A percentile compares a stretch with the other conserved stretches of the same genome.
Conservation (phyloP, 257 asterid species). For the Anisodus tanguticus region DNA sequence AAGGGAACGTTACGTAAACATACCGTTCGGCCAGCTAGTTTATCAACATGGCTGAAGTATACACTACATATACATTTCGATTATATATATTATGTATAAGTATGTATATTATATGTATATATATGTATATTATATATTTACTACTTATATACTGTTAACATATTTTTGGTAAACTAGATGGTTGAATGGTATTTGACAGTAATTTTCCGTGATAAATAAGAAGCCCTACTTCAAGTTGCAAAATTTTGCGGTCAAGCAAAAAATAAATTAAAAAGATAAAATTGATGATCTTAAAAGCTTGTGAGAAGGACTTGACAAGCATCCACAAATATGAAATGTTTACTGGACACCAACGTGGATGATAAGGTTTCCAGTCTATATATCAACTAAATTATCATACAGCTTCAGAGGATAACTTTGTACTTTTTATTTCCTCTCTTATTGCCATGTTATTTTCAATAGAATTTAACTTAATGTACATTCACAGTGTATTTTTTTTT, state of each 20-base stretch:
- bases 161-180: too few species aligned
- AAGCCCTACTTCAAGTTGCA: too few species aligned
- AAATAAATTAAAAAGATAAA: conserved; percentile 5
- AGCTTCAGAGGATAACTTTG: conserved; percentile 29
- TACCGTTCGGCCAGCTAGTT: too few species aligned
- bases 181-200: too few species aligned
- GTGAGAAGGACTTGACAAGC: conserved; percentile 36
- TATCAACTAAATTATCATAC: conserved; percentile 35
- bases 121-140: too few species aligned
- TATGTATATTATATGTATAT: too few species aligned
- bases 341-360: conserved; percentile 42
- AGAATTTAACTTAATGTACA: neutral
- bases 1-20: conserved; percentile 36
- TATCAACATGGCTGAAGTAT: too few species aligned
- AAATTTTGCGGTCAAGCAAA: conserved; percentile 27
- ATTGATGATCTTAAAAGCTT: conserved; percentile 34
- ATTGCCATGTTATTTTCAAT: neutral
- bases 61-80: too few species aligned
- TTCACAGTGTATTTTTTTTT: too few species aligned
- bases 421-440: neutral
- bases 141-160: too few species aligned
- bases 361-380: conserved; percentile 57
- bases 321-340: conserved; percentile 38
- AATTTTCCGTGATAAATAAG: too few species aligned
- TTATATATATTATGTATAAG: too few species aligned